phyloP scores from a whole-genome alignment of 257 asterid genomes.

The Paraleonurus japonicus region DNA sequence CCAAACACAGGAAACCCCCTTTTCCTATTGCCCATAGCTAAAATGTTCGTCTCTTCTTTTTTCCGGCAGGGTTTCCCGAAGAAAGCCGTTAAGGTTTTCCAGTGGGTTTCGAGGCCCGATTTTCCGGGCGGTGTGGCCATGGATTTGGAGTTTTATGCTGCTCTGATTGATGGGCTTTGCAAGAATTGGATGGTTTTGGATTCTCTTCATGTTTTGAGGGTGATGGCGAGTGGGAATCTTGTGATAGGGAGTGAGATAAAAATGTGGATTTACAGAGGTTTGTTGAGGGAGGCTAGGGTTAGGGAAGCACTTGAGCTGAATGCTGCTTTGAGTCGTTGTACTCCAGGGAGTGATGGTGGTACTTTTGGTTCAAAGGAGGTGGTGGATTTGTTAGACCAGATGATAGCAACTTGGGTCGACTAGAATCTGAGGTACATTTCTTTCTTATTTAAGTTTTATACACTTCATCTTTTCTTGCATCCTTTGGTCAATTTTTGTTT shows the following conservation, averaged over 20 bases:
- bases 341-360: constrained; percentile 30
- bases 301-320: constrained; percentile 47
- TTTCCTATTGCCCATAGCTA: constrained; percentile 29
- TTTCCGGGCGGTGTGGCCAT: constrained; percentile 31
- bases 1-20: constrained; percentile 25
- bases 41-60: constrained; percentile 36
- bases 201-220: constrained; percentile 44
- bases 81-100: constrained; percentile 45
- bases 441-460: background rate
- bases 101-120: constrained; percentile 53
- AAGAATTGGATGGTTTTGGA: constrained; percentile 42
- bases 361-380: constrained; percentile 23
- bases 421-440: constrained; percentile 21
- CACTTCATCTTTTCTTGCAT: background rate
- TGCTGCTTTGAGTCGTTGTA: constrained; percentile 33
- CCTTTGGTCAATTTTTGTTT: background rate
- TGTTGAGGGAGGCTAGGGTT: constrained; percentile 67
- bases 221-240: constrained; percentile 41
- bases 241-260: constrained; percentile 37
- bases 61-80: constrained; percentile 34
- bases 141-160: constrained; percentile 35
- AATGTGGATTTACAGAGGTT: constrained; percentile 38
- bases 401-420: constrained; percentile 48
- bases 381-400: constrained; percentile 37
- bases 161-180: constrained; percentile 48